These are phyloP conservation scores for Austroboletus rostrupii DNA, from an alignment of 1,284 basidiomycete species.

Conservation along the genomic window DNA sequence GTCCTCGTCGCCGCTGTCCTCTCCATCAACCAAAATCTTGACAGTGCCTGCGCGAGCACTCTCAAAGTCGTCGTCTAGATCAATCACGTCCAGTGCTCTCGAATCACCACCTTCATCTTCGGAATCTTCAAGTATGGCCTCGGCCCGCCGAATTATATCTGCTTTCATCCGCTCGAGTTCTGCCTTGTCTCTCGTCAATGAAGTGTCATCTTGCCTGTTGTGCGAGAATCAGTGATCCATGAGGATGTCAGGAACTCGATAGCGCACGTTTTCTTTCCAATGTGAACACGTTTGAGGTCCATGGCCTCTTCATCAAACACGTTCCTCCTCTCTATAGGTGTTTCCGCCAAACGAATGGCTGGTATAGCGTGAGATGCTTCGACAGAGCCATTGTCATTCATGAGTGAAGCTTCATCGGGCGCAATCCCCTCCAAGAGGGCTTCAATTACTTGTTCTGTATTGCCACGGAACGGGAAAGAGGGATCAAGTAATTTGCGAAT, in stretches of 20 bases:
- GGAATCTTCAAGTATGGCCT: conserved; percentile 63
- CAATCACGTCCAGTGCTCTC: conserved; percentile 31
- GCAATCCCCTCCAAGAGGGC: conserved; percentile 71
- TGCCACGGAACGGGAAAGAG: conserved; percentile 44
- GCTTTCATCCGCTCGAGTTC: conserved; percentile 76
- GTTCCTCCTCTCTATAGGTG: conserved; percentile 51
- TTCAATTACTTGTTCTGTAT: conserved; percentile 57
- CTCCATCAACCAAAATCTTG: conserved; percentile 56
- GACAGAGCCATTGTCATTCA: background rate
- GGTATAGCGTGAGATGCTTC: background rate
- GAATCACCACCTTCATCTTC: conserved; percentile 46
- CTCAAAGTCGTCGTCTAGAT: conserved; percentile 51
- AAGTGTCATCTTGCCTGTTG: conserved; percentile 42
- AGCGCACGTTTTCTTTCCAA: conserved; percentile 68
- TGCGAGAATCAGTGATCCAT: conserved; percentile 11
- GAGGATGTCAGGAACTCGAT: background rate
- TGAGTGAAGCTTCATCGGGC: conserved; percentile 41
- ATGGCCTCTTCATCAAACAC: conserved; percentile 69
- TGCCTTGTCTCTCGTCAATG: conserved; percentile 50
- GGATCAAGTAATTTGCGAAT: conserved; percentile 54
- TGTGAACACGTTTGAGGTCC: conserved; percentile 54
- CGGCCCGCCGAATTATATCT: conserved; percentile 73
- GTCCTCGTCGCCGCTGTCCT: conserved; percentile 47
- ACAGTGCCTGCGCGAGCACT: conserved; percentile 35
- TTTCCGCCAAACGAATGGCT: conserved; percentile 1